A percentile compares a stretch with the other conserved stretches of the same genome.
Conservation (phyloP, 345 rosid genomes). For the Ceriops zippeliana region DNA sequence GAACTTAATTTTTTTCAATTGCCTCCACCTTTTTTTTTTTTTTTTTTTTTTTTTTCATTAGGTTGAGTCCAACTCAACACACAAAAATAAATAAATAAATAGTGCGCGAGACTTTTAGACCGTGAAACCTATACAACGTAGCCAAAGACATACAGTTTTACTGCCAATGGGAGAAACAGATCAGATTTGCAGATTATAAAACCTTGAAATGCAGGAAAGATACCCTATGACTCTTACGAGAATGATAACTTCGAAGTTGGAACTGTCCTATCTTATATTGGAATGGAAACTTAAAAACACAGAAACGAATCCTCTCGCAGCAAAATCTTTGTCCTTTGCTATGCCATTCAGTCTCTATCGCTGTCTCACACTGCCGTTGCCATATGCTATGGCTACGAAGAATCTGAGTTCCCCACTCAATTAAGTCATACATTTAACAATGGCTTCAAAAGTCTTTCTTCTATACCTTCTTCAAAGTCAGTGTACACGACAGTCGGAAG, state of each 20-base stretch:
- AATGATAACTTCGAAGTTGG: background rate
- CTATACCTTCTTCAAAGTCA: conserved; percentile 2
- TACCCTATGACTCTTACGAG: background rate
- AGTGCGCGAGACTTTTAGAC: too few species aligned
- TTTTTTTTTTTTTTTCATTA: too few species aligned
- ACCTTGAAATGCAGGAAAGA: too few species aligned
- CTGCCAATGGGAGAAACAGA: too few species aligned
- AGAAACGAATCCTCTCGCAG: background rate
- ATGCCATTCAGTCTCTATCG: background rate
- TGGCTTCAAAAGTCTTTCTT: background rate
- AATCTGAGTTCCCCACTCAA: background rate
- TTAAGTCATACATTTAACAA: background rate
- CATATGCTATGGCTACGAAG: background rate
- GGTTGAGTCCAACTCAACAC: too few species aligned
- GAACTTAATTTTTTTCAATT: too few species aligned
- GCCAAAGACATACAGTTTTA: too few species aligned
- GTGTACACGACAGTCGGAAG: conserved; percentile 5
- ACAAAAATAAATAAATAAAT: too few species aligned
- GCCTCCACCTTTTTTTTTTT: too few species aligned
- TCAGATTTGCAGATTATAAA: too few species aligned
- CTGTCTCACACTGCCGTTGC: background rate
- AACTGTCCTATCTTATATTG: background rate
- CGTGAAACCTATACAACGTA: too few species aligned
- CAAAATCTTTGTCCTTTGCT: background rate
- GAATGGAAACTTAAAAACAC: background rate